Percentiles rank a stretch among this genome's conserved stretches.
Evolutionary conservation across 768 basidiomycete genomes (phyloP).

Genomic region (Saitozyma sp.): DNA sequence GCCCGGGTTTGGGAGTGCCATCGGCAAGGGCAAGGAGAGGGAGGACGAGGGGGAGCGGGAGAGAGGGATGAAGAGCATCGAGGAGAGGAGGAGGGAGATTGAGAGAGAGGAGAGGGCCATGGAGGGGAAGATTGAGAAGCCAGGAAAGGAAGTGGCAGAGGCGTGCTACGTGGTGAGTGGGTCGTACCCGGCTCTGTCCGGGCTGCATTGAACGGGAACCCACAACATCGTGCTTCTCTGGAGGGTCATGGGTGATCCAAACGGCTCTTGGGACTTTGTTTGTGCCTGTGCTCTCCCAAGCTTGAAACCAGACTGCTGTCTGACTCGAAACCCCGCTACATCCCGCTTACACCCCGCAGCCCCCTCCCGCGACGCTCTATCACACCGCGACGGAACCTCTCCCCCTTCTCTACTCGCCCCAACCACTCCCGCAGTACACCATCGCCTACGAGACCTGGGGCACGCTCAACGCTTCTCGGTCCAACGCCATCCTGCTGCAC

Average conservation of each 20-base stretch:
- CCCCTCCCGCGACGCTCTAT: constrained; percentile 47
- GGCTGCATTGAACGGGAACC: background rate
- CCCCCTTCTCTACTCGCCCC: constrained; percentile 50
- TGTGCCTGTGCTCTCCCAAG: no score
- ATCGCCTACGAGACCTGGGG: constrained; percentile 99
- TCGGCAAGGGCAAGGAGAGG: constrained; percentile 21
- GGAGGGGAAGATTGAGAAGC: constrained; percentile 26
- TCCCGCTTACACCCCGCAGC: constrained; percentile 20
- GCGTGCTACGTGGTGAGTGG: constrained; percentile 51
- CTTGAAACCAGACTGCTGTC: no score
- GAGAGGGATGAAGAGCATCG: constrained; percentile 13
- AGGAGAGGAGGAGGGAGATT: constrained; percentile 27
- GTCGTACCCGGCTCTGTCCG: background rate
- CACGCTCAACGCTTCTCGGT: constrained; percentile 69
- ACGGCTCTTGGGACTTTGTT: no score
- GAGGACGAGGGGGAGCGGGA: constrained; percentile 8
- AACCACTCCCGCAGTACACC: constrained; percentile 54
- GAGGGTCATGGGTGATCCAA: background rate
- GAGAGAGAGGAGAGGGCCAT: constrained; percentile 20
- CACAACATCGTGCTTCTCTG: background rate
- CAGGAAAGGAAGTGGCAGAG: constrained; percentile 46
- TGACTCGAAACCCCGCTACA: background rate
- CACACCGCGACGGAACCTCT: constrained; percentile 41
- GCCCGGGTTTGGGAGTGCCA: constrained; percentile 6
- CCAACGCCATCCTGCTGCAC: constrained; percentile 85